Base-by-base conservation (phyloP, 2,329 filamentous ascomycete species). In the Pezizomycotina sp. region DNA sequence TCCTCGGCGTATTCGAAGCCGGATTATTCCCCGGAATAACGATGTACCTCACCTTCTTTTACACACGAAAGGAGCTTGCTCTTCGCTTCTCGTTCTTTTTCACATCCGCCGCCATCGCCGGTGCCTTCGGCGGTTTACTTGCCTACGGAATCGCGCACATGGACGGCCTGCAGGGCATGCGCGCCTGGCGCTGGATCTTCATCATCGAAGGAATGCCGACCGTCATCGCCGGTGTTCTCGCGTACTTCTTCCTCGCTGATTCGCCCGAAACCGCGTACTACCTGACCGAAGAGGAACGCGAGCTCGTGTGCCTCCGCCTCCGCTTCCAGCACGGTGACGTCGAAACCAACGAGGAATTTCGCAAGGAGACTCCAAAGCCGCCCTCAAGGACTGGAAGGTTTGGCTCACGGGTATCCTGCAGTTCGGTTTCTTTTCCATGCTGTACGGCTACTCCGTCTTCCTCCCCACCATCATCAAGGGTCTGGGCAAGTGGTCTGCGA, bases 361-460 rank as follows among this genome's bases (percentile, higher is more conserved):
- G 73, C 46, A 63, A 70, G 46, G 69, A 66, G 78, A 84, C 50
- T 74, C 80, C 51, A 59, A 64, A 45, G 68, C 67, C 36, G 76
- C 73, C 0, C 69, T 79, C 42, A 65, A 62, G 45, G 79, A 86
- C 55, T 82, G 76, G 76, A 82, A 77, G 53, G 69, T 80, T 15
- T 81, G 73, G 64, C 58, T 65, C 1, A 49, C 42, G 23, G 44
- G 48, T 4, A 26, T 71, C 23, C 75, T 63, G 4, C 75, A 81
- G 53, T 83, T 83, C 51, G 75, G 77, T 4, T 65, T 67, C 10
- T 76, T 82, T 50, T 79, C 74, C 1, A 77, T 83, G 69, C 62
- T 84, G 0, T 84, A 84, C 50, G 76, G 77, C 4, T 83, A 73
- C 55, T 76, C 71, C 31, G 82, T 76, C 0, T 84, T 84, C 52